A percentile compares a stretch with the other conserved stretches of the same genome.
These are phyloP conservation scores for Canavalia ensiformis DNA, from an alignment of 306 rosid genomes.

Conservation along the genomic window DNA sequence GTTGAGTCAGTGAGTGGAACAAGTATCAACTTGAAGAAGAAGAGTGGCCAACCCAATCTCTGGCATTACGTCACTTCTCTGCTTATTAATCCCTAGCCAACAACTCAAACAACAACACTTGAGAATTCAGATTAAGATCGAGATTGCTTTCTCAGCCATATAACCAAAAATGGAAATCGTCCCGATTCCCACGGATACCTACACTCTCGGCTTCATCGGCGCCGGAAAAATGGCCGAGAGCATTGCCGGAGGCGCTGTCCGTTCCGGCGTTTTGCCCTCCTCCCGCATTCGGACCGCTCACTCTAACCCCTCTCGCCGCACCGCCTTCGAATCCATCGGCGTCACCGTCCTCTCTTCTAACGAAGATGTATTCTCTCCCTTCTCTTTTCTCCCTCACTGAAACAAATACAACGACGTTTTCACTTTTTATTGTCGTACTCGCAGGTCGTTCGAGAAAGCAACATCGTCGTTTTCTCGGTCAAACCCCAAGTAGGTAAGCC, in stretches of 20 bases:
- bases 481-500: constrained; percentile 86
- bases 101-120: neutral
- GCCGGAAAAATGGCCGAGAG: constrained; percentile 99
- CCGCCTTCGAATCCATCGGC: constrained; percentile 68
- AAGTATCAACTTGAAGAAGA: neutral
- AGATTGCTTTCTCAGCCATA: neutral
- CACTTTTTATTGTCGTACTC: neutral
- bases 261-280: constrained; percentile 77
- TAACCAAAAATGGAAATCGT: constrained; percentile 59
- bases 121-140: neutral
- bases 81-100: neutral
- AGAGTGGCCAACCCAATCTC: neutral
- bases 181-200: constrained; percentile 69
- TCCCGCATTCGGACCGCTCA: constrained; percentile 81
- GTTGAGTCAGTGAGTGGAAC: no score
- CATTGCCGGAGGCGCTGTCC: constrained; percentile 77
- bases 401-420: neutral
- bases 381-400: neutral
- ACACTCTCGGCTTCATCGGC: constrained; percentile 87
- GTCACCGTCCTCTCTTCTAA: constrained; percentile 58
- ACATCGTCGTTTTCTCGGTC: constrained; percentile 85
- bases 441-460: constrained; percentile 85
- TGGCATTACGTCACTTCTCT: constrained; percentile 25
- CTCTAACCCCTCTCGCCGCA: constrained; percentile 58
- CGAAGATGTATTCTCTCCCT: constrained; percentile 55